A percentile compares a stretch with the other conserved stretches of the same genome.
Evolutionary conservation across 176 grass and related monocot genomes (phyloP).

Genomic region (Lolium multiflorum): DNA sequence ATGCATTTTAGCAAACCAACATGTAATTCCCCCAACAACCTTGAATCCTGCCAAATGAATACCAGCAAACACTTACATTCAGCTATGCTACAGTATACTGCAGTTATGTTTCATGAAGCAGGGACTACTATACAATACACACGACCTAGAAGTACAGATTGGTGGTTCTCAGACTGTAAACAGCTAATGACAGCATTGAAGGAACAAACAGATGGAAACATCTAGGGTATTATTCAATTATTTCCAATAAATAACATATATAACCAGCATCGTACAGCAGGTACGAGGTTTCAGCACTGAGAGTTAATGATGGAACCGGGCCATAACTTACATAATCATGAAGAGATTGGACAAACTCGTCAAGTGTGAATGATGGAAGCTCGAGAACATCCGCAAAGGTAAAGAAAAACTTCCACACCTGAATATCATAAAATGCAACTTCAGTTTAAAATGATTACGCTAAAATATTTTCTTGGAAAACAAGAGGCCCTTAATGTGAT

Average conservation of each 20-base stretch:
- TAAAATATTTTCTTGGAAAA: constrained; percentile 30
- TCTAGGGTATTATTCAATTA: constrained; percentile 1
- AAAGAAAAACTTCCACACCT: constrained; percentile 99
- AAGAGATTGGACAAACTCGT: constrained; percentile 96
- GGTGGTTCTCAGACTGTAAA: background rate
- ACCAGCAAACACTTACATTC: background rate
- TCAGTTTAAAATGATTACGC: constrained; percentile 33
- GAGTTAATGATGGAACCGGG: no score
- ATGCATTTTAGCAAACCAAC: constrained; percentile 85
- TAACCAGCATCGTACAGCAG: constrained; percentile 23
- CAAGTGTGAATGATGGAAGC: constrained; percentile 89
- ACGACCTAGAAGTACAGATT: constrained; percentile 6
- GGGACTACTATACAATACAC: constrained; percentile 30
- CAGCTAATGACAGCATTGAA: background rate
- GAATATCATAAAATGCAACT: constrained; percentile 35
- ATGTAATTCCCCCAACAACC: constrained; percentile 83
- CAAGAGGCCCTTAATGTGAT: constrained; percentile 3
- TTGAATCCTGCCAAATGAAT: constrained; percentile 76
- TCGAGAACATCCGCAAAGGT: constrained; percentile 90
- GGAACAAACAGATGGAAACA: constrained; percentile 18
- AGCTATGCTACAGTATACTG: background rate
- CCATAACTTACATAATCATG: constrained; percentile 95
- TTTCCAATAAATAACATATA: constrained; percentile 29
- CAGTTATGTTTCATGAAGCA: constrained; percentile 20
- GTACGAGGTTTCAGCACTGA: background rate